These are phyloP conservation scores for Phytomonas sp. DNA, from an alignment of 208 protist genomes.

Conservation along the genomic window DNA sequence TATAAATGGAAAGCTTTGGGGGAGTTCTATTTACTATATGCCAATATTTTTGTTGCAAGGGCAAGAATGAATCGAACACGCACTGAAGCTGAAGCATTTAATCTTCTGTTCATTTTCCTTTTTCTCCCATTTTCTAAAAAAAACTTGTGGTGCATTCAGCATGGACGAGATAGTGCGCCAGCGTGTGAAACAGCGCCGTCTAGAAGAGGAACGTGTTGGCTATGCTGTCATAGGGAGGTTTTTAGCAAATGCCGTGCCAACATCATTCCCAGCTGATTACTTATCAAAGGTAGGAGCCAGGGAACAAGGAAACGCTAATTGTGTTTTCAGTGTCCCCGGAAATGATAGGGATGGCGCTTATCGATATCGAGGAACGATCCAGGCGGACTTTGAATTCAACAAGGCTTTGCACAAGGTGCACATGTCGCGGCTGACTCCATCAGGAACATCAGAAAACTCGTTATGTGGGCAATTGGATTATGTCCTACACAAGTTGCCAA, in stretches of 20 bases:
- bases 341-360: not conserved
- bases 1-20: not conserved
- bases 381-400: not conserved
- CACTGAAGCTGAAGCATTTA: no score
- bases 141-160: not conserved
- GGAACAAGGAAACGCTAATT: not conserved
- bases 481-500: not conserved
- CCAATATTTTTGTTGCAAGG: not conserved
- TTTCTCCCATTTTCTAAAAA: not conserved
- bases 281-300: not conserved
- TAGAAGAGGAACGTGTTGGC: conserved; percentile 17
- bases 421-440: not conserved
- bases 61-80: not conserved
- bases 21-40: not conserved
- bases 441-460: not conserved
- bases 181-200: not conserved
- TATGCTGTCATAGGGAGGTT: not conserved
- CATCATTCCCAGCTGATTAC: not conserved
- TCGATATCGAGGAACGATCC: not conserved
- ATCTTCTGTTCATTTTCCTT: not conserved
- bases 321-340: not conserved
- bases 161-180: not conserved
- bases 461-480: not conserved
- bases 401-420: not conserved
- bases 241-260: not conserved